These are phyloP conservation scores for Microcera coccophila DNA, from an alignment of 2,329 filamentous ascomycete species.

Conservation along the genomic window DNA sequence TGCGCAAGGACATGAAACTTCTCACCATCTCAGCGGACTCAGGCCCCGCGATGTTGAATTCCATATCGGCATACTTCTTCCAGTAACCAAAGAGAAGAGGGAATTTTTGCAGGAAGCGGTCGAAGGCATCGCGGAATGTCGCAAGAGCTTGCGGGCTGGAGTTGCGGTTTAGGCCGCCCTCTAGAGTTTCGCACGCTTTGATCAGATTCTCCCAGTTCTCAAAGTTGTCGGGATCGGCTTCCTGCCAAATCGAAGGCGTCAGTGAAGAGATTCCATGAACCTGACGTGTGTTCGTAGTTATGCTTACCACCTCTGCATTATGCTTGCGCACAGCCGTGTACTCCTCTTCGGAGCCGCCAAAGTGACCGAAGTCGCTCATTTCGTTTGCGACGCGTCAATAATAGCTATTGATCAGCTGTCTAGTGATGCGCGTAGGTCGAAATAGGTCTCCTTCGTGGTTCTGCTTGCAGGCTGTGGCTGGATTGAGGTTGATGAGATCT, in stretches of 20 bases:
- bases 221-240: slow-evolving; percentile 79
- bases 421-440: slow-evolving; percentile 7
- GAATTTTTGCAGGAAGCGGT: slow-evolving; percentile 90
- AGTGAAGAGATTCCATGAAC: slow-evolving; percentile 11
- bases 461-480: not conserved
- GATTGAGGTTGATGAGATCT: slow-evolving; percentile 18
- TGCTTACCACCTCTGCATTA: slow-evolving; percentile 67
- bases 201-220: slow-evolving; percentile 94
- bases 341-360: slow-evolving; percentile 73
- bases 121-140: slow-evolving; percentile 81
- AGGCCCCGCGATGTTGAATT: slow-evolving; percentile 94
- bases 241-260: slow-evolving; percentile 36
- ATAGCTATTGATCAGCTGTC: slow-evolving; percentile 1
- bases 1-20: slow-evolving; percentile 1
- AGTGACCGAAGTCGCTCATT: slow-evolving; percentile 70
- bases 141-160: slow-evolving; percentile 91
- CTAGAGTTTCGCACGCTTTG: slow-evolving; percentile 74
- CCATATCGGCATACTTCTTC: slow-evolving; percentile 98
- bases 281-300: not conserved
- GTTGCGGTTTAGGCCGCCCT: slow-evolving; percentile 93
- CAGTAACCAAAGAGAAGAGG: slow-evolving; percentile 96
- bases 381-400: slow-evolving; percentile 10
- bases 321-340: slow-evolving; percentile 78
- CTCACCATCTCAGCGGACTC: slow-evolving; percentile 94
- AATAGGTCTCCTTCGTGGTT: not conserved